Base-by-base conservation (phyloP, 2,329 filamentous ascomycete species). In the Triangularia setosa region DNA sequence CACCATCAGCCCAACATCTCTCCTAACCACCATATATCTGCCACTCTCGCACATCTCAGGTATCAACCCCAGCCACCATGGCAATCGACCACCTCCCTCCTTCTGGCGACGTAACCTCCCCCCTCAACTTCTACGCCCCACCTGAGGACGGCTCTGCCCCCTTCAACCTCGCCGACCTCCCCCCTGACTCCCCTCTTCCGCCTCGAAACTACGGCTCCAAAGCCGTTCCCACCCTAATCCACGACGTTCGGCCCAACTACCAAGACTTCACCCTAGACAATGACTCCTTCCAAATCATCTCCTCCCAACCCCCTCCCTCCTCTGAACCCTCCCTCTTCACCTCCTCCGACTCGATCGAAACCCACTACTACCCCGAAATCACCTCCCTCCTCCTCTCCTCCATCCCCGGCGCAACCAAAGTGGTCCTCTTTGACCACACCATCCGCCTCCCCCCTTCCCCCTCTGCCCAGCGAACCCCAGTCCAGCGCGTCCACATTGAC, bases 371-470 rank as follows among this genome's bases (percentile, higher is more conserved):
- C 79, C 90, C 92, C 0, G 92, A 97, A 74, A 85, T 96, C 8
- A 89, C 93, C 77, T 75, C 83, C 58, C 79, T 96, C 25, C 79
- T 97, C 0, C 79, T 93, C 2, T 78, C 85, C 14, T 76, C 86
- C 64, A 81, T 96, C 16, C 87, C 89, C 0, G 90, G 89, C 61
- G 83, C 85, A 25, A 82, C 84, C 63, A 82, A 83, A 4, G 80
- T 96, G 28, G 80, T 91, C 69, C 79, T 96, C 73, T 97, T 96
- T 78, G 92, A 96, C 80, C 91, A 97, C 79, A 96, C 92, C 7
- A 86, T 96, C 75, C 89, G 93, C n/a, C 85, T 90, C 52, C 80
- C 85, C 52, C 80, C 85, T 11, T 74, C 77, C 1, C 83, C 87
- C 0, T 76, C 79, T 61, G 84, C 90, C 0, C 75, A 76, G n/a